Percentiles rank a stretch among this genome's conserved stretches.
phyloP scores from a whole-genome alignment of 495 filamentous ascomycete genomes.

The Aspergillus ostianus region DNA sequence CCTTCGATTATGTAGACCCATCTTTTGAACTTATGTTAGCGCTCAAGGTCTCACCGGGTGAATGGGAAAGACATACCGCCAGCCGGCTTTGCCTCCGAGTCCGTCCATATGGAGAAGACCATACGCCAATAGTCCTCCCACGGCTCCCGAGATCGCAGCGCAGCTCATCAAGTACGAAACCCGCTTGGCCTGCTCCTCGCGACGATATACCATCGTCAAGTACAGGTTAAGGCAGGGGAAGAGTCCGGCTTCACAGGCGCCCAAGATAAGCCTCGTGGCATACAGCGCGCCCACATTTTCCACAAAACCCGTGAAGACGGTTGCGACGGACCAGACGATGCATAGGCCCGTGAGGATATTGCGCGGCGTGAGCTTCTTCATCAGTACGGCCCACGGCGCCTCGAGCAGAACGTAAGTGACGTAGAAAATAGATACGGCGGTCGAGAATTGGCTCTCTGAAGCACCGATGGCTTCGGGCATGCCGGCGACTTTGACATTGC shows the following conservation, averaged over 20 bases:
- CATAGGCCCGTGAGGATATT: slow-evolving; percentile 38
- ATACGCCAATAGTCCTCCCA: slow-evolving; percentile 47
- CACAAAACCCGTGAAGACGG: slow-evolving; percentile 53
- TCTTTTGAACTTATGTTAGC: slow-evolving; percentile 10
- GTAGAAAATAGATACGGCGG: slow-evolving; percentile 51
- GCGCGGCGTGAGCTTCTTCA: slow-evolving; percentile 48
- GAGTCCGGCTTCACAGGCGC: slow-evolving; percentile 63
- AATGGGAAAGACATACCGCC: slow-evolving; percentile 30
- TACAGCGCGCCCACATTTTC: slow-evolving; percentile 47
- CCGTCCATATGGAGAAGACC: slow-evolving; percentile 34
- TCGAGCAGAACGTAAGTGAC: slow-evolving; percentile 51
- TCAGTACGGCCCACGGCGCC: slow-evolving; percentile 40
- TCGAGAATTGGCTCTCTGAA: slow-evolving; percentile 42
- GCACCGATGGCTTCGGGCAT: slow-evolving; percentile 47
- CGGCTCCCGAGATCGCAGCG: slow-evolving; percentile 42
- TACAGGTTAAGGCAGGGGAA: slow-evolving; percentile 64
- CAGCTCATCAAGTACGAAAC: slow-evolving; percentile 43
- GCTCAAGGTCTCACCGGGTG: background rate
- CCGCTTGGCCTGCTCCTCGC: slow-evolving; percentile 45
- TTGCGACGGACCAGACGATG: slow-evolving; percentile 52
- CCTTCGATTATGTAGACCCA: slow-evolving; percentile 58
- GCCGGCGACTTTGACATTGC: slow-evolving; percentile 46
- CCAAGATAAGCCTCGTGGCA: slow-evolving; percentile 61
- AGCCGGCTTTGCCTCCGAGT: slow-evolving; percentile 31
- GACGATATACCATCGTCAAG: slow-evolving; percentile 49